Base-by-base conservation (phyloP, 257 asterid species). In the Cruciata laevipes region DNA sequence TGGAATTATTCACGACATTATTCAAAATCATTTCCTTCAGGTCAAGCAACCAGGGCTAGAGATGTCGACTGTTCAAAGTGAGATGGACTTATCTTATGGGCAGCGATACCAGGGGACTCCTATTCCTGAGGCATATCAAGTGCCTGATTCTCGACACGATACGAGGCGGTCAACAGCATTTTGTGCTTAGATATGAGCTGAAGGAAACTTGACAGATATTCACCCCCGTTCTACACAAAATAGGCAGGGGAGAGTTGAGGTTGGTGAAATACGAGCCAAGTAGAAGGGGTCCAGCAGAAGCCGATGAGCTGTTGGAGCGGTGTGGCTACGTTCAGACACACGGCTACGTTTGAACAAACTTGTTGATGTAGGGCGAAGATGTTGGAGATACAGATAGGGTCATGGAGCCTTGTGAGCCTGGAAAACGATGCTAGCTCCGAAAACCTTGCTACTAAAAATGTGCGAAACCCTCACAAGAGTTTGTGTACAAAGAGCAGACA, bases 191-290 rank as follows among this genome's bases (percentile, higher is more conserved):
- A 64, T 98, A 94, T 30, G 99, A 94, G 87, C 74, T 94, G 81
- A 90, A 89, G 97, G 98, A 90, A 71, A 98, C 99, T 0, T 94
- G 99, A 98, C 87, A 90, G 82, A 94, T 94, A 52, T 94, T 94
- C 83, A 90, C 99, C 1, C 99, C 99, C 37, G 79, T 94, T 51
- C 80, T 94, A 74, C 99, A 94, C 78, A 87, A 82, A 69, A 87
- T 94, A 71, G 99, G 90, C 30, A 64, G 70, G 4, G 98, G 98
- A 67, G 95, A 88, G 82, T 31, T 87, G 61, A 90, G 84, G 86
- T 69, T 91, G 10, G 81, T 80, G 52, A 77, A 89, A 0, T 94
- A 94, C 82, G 83, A 87, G 80, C 81, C 83, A 6, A 95, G 98
- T 32, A 90, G 96, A 80, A 68, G 99, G 73, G 99, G 99, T 60